Base-by-base conservation (phyloP, 805 yeast genomes). In the Lipomyces spencermartinsiae region DNA sequence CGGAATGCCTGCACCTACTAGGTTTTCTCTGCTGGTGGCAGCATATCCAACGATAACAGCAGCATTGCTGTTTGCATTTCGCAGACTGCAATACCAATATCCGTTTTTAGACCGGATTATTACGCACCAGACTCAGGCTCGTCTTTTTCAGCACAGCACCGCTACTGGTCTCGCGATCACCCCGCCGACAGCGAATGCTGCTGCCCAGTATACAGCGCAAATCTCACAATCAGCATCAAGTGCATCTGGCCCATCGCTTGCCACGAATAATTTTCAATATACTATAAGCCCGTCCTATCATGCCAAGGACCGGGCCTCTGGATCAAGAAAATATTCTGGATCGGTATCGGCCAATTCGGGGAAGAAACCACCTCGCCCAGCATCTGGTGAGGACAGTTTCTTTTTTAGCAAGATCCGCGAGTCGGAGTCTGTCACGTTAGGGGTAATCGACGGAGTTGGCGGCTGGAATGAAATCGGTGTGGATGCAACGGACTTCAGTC, bases 391-490 rank as follows among this genome's bases (percentile, higher is more conserved):
- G 54, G 76, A 74, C 62, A 60, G 73, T 12, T 74, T 69, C 51
- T 74, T 74, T 56, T 34, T 49, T 46, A n/a, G 68, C n/a, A 61
- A 39, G 34, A 43, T 73, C 12, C 61, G 63, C 19, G 69, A 73
- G 43, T 65, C 68, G 6, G 62, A 62, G 19, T 74, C 74, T 3
- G 68, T 73, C 25, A 76, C 76, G 3, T 68, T 74, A 2, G 76
- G 76, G 8, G 76, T 74, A 4, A 80, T 97, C 5, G 99, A 94
- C 79, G 99, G 99, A 14, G 98, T 95, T 3, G 98, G 98, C 16
- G 98, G 98, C 2, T 94, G 98, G 98, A 86, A 91, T 1, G 95
- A 91, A 69, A 89, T 91, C 59, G 98, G 98, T 0, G 90, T 87
- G 74, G 97, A 94, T 77, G 91, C 97, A 1, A 85, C 92, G 66